Percentiles rank a stretch among this genome's conserved stretches.
phyloP scores from a whole-genome alignment of 169 alveolate genomes.

The Plasmodium falciparum region DNA sequence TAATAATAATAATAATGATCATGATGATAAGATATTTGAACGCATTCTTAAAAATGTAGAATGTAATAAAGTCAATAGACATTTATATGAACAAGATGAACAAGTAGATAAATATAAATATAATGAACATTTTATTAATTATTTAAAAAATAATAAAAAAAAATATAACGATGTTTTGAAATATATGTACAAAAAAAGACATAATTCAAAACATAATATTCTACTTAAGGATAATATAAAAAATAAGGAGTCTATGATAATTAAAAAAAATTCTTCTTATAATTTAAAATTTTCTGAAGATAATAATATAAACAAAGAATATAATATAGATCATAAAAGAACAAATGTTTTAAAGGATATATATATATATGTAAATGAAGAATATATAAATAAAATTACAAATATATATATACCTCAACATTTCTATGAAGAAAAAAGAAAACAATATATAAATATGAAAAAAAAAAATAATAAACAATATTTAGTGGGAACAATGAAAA shows the following conservation, averaged over 20 bases:
- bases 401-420: slow-evolving; percentile 26
- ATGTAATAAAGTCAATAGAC: slow-evolving; percentile 21
- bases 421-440: slow-evolving; percentile 38
- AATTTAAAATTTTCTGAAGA: background rate
- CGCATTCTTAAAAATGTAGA: slow-evolving; percentile 15
- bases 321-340: background rate
- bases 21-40: slow-evolving; percentile 33
- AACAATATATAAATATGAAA: slow-evolving; percentile 40
- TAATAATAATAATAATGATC: background rate
- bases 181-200: slow-evolving; percentile 49
- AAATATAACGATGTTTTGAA: slow-evolving; percentile 54
- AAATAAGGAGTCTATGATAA: background rate
- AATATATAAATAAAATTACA: background rate
- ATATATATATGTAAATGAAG: slow-evolving; percentile 36
- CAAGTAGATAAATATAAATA: slow-evolving; percentile 49
- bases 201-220: background rate
- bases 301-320: background rate
- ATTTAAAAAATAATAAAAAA: slow-evolving; percentile 58
- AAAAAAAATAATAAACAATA: background rate
- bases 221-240: background rate
- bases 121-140: slow-evolving; percentile 43
- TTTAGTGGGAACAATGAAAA: slow-evolving; percentile 7
- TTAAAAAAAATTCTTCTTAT: too few species aligned
- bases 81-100: slow-evolving; percentile 42
- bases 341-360: slow-evolving; percentile 18